Evolutionary conservation across 1,284 basidiomycete genomes (phyloP).

Genomic region (Ceratobasidium sp.): DNA sequence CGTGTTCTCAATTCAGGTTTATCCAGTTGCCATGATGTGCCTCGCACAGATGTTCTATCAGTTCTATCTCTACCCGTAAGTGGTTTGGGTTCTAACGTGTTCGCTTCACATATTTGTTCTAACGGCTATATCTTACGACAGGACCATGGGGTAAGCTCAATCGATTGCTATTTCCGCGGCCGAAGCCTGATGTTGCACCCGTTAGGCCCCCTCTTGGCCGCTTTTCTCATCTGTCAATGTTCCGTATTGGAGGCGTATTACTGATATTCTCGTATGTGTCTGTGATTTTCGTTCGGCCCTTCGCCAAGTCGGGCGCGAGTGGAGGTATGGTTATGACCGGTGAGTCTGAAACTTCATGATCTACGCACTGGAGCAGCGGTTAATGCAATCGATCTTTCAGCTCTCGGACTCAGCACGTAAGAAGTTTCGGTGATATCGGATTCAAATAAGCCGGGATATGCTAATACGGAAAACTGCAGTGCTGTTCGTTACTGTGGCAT

Average conservation of each 20-base stretch:
- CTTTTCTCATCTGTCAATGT: conserved; percentile 86
- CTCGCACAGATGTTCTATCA: conserved; percentile 49
- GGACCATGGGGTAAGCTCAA: conserved; percentile 65
- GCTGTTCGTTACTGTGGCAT: conserved; percentile 78
- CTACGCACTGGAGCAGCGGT: too few relatives aligned
- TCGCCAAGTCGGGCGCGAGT: conserved; percentile 27
- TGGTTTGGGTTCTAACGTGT: conserved; percentile 49
- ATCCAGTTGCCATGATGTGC: conserved; percentile 46
- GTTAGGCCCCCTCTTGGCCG: conserved; percentile 73
- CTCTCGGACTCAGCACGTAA: conserved; percentile 53
- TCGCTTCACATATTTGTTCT: conserved; percentile 49
- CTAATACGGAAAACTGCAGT: too few relatives aligned
- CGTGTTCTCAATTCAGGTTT: conserved; percentile 44
- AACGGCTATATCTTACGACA: conserved; percentile 51
- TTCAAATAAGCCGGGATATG: conserved; percentile 56
- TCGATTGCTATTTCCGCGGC: conserved; percentile 10
- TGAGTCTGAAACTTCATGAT: conserved; percentile 72
- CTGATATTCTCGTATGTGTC: conserved; percentile 8
- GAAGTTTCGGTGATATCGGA: conserved; percentile 1
- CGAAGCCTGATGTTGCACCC: conserved; percentile 5
- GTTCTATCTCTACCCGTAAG: conserved; percentile 79
- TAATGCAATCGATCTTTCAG: conserved; percentile 70
- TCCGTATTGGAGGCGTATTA: conserved; percentile 64
- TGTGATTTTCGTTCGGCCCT: conserved; percentile 15
- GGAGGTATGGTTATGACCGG: conserved; percentile 64